A percentile compares a stretch with the other conserved stretches of the same genome.
Evolutionary conservation across 2,329 filamentous ascomycete genomes (phyloP).

Genomic region (Corinectria fuckeliana): DNA sequence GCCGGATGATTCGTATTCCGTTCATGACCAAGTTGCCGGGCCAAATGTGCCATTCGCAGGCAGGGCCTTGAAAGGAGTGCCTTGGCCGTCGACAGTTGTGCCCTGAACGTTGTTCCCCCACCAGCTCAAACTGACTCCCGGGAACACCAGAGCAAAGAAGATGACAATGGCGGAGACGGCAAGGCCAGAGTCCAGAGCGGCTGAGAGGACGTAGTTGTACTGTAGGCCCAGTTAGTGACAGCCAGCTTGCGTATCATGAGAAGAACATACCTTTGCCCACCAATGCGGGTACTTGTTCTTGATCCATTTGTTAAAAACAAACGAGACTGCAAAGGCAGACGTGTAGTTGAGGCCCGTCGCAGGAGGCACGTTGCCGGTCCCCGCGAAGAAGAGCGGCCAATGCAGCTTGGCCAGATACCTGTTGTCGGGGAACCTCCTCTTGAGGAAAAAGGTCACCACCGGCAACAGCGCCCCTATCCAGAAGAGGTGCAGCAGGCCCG

Average conservation of each 20-base stretch:
- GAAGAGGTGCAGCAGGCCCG: conserved; percentile 16
- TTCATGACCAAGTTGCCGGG: conserved; percentile 12
- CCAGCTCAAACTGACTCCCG: conserved; percentile 16
- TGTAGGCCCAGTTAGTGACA: background rate
- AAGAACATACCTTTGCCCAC: conserved; percentile 22
- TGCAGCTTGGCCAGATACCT: conserved; percentile 6
- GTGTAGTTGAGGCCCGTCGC: conserved; percentile 20
- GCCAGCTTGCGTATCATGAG: background rate
- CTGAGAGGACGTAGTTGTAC: conserved; percentile 28
- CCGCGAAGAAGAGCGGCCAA: conserved; percentile 23
- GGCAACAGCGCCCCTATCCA: conserved; percentile 17
- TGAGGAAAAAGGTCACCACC: conserved; percentile 7
- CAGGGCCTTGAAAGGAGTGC: conserved; percentile 11
- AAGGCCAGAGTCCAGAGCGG: conserved; percentile 19
- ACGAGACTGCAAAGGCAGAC: conserved; percentile 11
- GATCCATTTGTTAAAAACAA: conserved; percentile 23
- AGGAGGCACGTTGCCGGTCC: conserved; percentile 17
- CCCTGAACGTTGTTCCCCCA: conserved; percentile 25
- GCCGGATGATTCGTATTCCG: background rate
- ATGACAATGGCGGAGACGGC: conserved; percentile 20
- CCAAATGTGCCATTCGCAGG: conserved; percentile 19
- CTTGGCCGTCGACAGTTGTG: conserved; percentile 16
- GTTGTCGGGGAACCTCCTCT: conserved; percentile 8
- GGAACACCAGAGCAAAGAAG: conserved; percentile 21
- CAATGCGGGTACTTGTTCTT: conserved; percentile 17